phyloP scores from a whole-genome alignment of 2,329 filamentous ascomycete species.

The Dothideomycetes sp. region DNA sequence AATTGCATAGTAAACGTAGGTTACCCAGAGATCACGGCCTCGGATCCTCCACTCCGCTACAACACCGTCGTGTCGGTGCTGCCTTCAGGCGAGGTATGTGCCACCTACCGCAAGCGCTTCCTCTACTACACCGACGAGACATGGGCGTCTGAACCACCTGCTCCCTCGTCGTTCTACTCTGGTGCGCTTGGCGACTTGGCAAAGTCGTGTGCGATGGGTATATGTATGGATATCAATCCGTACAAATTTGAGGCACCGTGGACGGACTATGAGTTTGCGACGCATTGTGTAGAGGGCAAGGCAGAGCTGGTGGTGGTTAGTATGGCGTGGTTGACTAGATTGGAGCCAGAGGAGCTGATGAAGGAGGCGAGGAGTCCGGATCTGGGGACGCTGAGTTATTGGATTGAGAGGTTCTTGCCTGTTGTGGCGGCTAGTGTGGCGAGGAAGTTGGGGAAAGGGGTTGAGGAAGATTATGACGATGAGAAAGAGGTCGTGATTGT shows the following conservation, averaged over 20 bases:
- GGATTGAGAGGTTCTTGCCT: conserved; percentile 61
- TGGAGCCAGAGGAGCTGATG: conserved; percentile 35
- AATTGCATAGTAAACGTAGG: conserved; percentile 59
- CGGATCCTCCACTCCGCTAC: conserved; percentile 29
- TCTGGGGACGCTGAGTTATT: conserved; percentile 63
- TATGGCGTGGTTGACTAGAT: conserved; percentile 66
- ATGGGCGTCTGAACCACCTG: conserved; percentile 45
- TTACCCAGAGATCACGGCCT: conserved; percentile 51
- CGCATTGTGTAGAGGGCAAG: conserved; percentile 44
- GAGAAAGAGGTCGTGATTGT: no score
- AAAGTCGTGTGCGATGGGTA: conserved; percentile 30
- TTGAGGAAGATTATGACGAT: no score
- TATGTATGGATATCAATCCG: conserved; percentile 52
- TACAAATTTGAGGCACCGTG: conserved; percentile 50
- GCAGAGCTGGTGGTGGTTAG: conserved; percentile 57
- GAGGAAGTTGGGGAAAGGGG: no score
- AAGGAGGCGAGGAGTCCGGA: conserved; percentile 48
- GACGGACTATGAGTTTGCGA: conserved; percentile 46
- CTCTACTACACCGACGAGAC: conserved; percentile 58
- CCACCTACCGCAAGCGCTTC: conserved; percentile 53
- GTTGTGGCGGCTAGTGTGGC: conserved; percentile 43
- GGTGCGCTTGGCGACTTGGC: conserved; percentile 25
- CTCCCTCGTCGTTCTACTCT: conserved; percentile 24
- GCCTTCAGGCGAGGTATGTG: conserved; percentile 41
- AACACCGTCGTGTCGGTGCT: conserved; percentile 49